These are phyloP conservation scores for Metschnikowia continentalis DNA, from an alignment of 805 yeast species.

Conservation along the genomic window DNA sequence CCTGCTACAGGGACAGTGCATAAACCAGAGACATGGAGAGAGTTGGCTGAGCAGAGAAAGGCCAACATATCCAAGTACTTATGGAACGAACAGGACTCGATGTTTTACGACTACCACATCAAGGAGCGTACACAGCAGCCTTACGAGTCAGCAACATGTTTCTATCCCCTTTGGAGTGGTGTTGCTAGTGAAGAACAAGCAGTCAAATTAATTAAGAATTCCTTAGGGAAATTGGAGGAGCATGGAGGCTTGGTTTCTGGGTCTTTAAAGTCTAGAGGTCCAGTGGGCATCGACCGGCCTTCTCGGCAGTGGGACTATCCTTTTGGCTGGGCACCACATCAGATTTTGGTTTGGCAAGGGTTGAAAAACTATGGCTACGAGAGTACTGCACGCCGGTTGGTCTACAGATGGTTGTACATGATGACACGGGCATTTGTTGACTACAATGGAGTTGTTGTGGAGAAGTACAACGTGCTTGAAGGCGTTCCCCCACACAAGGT, in stretches of 20 bases:
- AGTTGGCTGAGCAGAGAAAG: slow-evolving; percentile 53
- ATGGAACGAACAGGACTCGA: slow-evolving; percentile 79
- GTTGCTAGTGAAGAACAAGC: slow-evolving; percentile 68
- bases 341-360: slow-evolving; percentile 90
- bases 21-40: slow-evolving; percentile 55
- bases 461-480: slow-evolving; percentile 85
- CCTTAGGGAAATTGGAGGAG: slow-evolving; percentile 70
- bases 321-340: slow-evolving; percentile 98
- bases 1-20: slow-evolving; percentile 30
- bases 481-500: slow-evolving; percentile 85
- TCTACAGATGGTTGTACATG: slow-evolving; percentile 84
- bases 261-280: slow-evolving; percentile 69
- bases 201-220: slow-evolving; percentile 46
- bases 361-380: slow-evolving; percentile 65
- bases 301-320: slow-evolving; percentile 98
- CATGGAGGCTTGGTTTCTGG: slow-evolving; percentile 89
- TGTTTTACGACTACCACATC: slow-evolving; percentile 82
- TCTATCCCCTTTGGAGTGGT: slow-evolving; percentile 91
- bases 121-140: slow-evolving; percentile 49
- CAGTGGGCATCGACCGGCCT: slow-evolving; percentile 65
- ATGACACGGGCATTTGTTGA: slow-evolving; percentile 89
- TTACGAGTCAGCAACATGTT: slow-evolving; percentile 83
- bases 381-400: slow-evolving; percentile 62
- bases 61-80: slow-evolving; percentile 57
- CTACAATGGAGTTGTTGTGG: slow-evolving; percentile 91